These are phyloP conservation scores for Amorphotheca resinae DNA, from an alignment of 495 filamentous ascomycete species.

Conservation along the genomic window DNA sequence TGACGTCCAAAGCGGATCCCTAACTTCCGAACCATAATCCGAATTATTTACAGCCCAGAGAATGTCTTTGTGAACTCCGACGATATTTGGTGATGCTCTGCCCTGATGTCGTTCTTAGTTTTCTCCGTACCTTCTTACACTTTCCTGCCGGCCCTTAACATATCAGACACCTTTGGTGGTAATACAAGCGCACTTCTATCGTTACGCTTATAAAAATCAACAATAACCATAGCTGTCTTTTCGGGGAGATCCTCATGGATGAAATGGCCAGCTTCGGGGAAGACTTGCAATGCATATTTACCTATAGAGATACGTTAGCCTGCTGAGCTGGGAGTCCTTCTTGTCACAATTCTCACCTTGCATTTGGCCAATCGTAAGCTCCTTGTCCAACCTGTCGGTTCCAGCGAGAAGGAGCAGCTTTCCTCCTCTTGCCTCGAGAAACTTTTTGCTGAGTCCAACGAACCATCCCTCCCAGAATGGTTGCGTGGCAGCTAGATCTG, in stretches of 20 bases:
- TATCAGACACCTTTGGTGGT: slow-evolving; percentile 71
- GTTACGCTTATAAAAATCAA: slow-evolving; percentile 85
- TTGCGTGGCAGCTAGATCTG: slow-evolving; percentile 70
- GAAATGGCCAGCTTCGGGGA: slow-evolving; percentile 93
- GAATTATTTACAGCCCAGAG: too few relatives aligned
- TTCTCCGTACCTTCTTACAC: slow-evolving; percentile 27
- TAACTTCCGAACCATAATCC: too few relatives aligned
- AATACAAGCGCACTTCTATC: slow-evolving; percentile 73
- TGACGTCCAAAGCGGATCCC: too few relatives aligned
- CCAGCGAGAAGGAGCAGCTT: slow-evolving; percentile 87
- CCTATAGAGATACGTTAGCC: slow-evolving; percentile 32
- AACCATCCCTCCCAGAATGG: slow-evolving; percentile 97
- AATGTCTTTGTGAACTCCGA: too few relatives aligned
- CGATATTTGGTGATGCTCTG: too few relatives aligned
- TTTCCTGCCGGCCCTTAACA: slow-evolving; percentile 39
- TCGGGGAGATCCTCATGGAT: slow-evolving; percentile 89
- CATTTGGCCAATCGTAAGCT: slow-evolving; percentile 96
- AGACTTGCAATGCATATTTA: slow-evolving; percentile 90
- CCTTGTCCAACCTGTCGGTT: slow-evolving; percentile 87
- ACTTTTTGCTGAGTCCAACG: slow-evolving; percentile 72
- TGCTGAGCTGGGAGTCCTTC: background rate
- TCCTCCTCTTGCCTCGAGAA: slow-evolving; percentile 69
- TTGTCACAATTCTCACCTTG: slow-evolving; percentile 46
- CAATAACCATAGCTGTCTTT: slow-evolving; percentile 70
- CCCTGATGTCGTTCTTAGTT: too few relatives aligned